Conservation (phyloP, 805 yeast genomes). For the Tetrapisispora iriomotensis region DNA sequence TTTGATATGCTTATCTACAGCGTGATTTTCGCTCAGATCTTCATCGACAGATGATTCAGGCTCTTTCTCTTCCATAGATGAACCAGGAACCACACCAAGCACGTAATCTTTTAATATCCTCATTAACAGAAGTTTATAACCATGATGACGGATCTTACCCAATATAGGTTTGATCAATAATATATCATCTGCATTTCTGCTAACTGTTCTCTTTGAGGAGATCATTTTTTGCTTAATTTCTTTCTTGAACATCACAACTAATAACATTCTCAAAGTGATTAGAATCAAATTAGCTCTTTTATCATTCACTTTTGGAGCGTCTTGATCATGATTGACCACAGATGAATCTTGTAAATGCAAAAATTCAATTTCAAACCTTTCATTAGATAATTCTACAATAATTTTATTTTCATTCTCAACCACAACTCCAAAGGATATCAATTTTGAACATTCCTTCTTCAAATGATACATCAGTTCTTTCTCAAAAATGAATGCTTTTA, state of each 20-base stretch:
- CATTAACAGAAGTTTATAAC: slow-evolving; percentile 20
- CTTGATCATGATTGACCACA: slow-evolving; percentile 32
- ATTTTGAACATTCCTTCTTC: slow-evolving; percentile 59
- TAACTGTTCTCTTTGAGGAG: slow-evolving; percentile 5
- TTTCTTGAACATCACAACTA: slow-evolving; percentile 34
- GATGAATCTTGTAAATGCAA: slow-evolving; percentile 34
- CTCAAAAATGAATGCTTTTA: slow-evolving; percentile 73
- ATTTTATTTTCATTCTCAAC: slow-evolving; percentile 56
- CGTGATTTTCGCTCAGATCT: not conserved
- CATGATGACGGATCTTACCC: slow-evolving; percentile 27
- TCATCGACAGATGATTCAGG: not conserved
- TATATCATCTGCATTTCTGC: slow-evolving; percentile 10
- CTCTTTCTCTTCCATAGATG: slow-evolving; percentile 3
- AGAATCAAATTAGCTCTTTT: slow-evolving; percentile 29
- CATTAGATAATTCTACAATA: slow-evolving; percentile 53
- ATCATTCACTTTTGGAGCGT: slow-evolving; percentile 34
- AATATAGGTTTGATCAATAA: slow-evolving; percentile 25
- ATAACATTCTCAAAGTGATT: slow-evolving; percentile 27
- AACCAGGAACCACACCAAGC: slow-evolving; percentile 14
- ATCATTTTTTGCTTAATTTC: slow-evolving; percentile 22
- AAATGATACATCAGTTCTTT: slow-evolving; percentile 78
- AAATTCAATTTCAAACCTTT: slow-evolving; percentile 62
- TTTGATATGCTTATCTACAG: slow-evolving; percentile 15
- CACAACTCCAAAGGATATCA: slow-evolving; percentile 60
- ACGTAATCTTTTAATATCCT: slow-evolving; percentile 21